Base-by-base conservation (phyloP, 73 alveolate species). In the Durusdinium trenchii region DNA sequence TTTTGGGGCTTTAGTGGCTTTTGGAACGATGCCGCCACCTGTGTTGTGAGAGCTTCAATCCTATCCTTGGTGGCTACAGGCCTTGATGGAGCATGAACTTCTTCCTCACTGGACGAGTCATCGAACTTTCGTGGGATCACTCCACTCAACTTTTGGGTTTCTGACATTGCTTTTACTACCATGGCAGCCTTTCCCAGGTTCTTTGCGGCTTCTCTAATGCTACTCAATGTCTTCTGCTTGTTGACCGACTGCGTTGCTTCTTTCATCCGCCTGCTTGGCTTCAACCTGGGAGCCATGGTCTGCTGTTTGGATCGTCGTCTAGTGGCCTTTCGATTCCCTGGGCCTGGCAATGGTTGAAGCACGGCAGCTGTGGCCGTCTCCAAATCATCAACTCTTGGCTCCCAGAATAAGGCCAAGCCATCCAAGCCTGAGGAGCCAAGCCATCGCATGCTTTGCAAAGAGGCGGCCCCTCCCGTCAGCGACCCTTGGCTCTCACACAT, bases 61-160 rank as follows among this genome's bases (percentile, higher is more conserved):
- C 92, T 52, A 4, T 82, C 92, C 71, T 82, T 46, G 92, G 92
- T 35, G 30, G 38, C 18, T 32, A 6, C 92, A 3, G 43, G 32
- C 26, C 30, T 48, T 7, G 92, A 82, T n/a, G 78, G 78, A 23
- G 16, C 57, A 18, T 78, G 95, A 86, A 86, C 20, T 26, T 87
- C 95, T 69, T 89, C 96, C n/a, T 89, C 96, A 35, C 96, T 89
- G 50, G 96, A 89, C 40, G 85, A 57, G 52, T 89, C 96, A n/a
- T 57, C 60, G 71, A 45, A 28, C 51, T 64, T 62, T 40, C 82
- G 51, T 4, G 96, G 85, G 30, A 67, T 52, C 76, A 48, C 81
- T 36, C 47, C 94, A 47, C 94, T 83, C 47, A 83, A 50, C 75
- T 36, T 48, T n/a, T 83, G 73, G 57, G 32, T 35, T 32, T 89